Percentiles rank a stretch among this genome's conserved stretches.
phyloP scores from a whole-genome alignment of 257 asterid species.

The Petrea volubilis region DNA sequence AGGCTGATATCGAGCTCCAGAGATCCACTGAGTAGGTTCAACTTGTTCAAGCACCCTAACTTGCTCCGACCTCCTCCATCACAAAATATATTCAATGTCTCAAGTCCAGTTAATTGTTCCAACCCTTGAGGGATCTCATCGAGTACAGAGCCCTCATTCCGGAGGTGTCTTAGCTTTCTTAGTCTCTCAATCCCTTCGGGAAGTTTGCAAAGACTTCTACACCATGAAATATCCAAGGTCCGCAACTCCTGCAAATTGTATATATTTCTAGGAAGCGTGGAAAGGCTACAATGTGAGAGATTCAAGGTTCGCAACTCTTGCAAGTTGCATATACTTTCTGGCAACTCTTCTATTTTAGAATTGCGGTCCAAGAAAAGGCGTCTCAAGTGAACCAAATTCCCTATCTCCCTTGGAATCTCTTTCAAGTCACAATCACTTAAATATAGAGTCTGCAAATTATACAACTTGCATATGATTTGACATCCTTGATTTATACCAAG shows the following conservation, averaged over 20 bases:
- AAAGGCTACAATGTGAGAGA: not conserved
- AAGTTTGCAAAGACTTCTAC: not conserved
- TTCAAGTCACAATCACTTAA: not conserved
- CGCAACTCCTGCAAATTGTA: no score
- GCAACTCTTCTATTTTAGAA: not conserved
- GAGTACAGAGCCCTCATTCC: no score
- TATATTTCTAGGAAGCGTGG: no score
- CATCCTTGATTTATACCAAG: not conserved
- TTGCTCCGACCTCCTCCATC: not conserved
- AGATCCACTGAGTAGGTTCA: conserved; percentile 10
- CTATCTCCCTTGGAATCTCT: not conserved
- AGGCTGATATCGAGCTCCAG: not conserved
- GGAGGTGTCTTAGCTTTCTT: conserved; percentile 15
- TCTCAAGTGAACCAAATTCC: conserved; percentile 6
- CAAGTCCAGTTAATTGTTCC: no score
- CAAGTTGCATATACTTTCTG: conserved; percentile 22
- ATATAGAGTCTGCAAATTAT: not conserved
- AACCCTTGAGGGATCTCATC: no score
- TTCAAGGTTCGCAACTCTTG: conserved; percentile 24
- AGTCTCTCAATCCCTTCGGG: conserved; percentile 26
- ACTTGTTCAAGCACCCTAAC: conserved; percentile 6
- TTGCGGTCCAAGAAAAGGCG: not conserved
- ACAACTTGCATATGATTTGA: not conserved
- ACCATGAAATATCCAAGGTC: no score
- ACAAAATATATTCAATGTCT: not conserved